phyloP scores from a whole-genome alignment of 352 stramenopile genomes.

The Blastocystis sp. region DNA sequence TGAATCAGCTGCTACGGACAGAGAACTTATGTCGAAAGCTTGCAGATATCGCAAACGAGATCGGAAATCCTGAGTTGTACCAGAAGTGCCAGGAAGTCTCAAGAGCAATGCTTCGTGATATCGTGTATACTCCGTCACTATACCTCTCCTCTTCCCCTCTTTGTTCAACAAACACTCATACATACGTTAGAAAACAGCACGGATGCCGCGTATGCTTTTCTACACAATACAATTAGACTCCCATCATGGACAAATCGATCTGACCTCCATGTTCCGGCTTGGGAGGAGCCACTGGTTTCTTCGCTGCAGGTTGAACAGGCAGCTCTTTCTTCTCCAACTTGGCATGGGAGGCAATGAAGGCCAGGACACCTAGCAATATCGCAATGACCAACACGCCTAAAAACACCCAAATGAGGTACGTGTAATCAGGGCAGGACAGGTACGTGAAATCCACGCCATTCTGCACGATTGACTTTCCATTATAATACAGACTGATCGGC shows the following conservation, averaged over 20 bases:
- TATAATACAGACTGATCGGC: constrained; percentile 26
- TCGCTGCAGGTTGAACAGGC: not conserved
- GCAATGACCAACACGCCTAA: constrained; percentile 39
- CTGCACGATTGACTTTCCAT: constrained; percentile 23
- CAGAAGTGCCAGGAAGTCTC: constrained; percentile 93
- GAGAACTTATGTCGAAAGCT: constrained; percentile 66
- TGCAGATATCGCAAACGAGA: constrained; percentile 66
- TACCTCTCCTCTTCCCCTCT: constrained; percentile 74
- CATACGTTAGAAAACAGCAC: constrained; percentile 52
- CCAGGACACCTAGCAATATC: constrained; percentile 31
- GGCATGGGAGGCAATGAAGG: constrained; percentile 33
- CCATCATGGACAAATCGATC: constrained; percentile 58
- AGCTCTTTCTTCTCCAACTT: constrained; percentile 36
- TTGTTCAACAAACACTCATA: constrained; percentile 40
- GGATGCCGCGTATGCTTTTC: not conserved
- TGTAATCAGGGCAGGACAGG: constrained; percentile 11
- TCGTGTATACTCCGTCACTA: constrained; percentile 90
- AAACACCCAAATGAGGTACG: constrained; percentile 50
- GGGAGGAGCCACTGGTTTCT: constrained; percentile 1
- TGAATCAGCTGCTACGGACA: constrained; percentile 94
- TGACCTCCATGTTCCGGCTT: constrained; percentile 32
- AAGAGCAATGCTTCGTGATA: constrained; percentile 90
- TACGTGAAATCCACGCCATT: constrained; percentile 26
- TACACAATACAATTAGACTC: constrained; percentile 37
- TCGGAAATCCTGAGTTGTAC: constrained; percentile 87